Base-by-base conservation (phyloP, 306 rosid genomes). In the Mimosa pudica region DNA sequence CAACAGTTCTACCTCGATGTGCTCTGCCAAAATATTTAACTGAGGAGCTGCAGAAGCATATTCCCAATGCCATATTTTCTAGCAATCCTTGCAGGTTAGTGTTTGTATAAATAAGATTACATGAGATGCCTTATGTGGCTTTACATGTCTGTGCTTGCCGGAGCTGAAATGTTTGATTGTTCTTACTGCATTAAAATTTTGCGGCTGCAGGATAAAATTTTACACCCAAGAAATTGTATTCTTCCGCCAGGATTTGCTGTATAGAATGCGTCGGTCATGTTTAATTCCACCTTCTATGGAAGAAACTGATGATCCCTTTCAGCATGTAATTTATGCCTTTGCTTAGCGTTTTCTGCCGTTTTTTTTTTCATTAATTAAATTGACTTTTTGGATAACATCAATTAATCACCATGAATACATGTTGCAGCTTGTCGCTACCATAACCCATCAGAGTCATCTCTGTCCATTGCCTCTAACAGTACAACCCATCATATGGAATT, bases 401-500 rank as follows among this genome's bases (percentile, higher is more conserved):
- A 42, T 58, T 58, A 54, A 78, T 62, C 83, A 80, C 32, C 79
- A 79, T 49, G 10, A 62, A 73, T 82, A 85, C 80, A 73, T 71
- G 35, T 85, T 85, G 87, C 97, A 95, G 98, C 94, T 92, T 84
- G 96, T 95, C 72, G 98, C 98, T 58, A 92, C 98, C 83, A 91
- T 95, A 82, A 85, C 95, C 74, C 98, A 95, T 80, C 98, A 95
- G 88, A 91, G 97, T 81, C 98, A 95, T 91, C 98, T 92, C 68
- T 92, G 98, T 68, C 98, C 98, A 35, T 93, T 92, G 46, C 94
- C 98, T 76, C 88, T 92, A 70, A 77, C 75, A 44, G 91, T 87
- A 42, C 96, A 92, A 85, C 98, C 97, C 47, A 90, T 95, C 77
- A 83, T 92, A 77, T 95, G 98, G 98, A 95, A 92, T 78, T 92